Evolutionary conservation across 2,329 filamentous ascomycete species (phyloP), one percentile per base, ranked within the genome.

Genomic region (Ceratocystis diversiconidia): DNA sequence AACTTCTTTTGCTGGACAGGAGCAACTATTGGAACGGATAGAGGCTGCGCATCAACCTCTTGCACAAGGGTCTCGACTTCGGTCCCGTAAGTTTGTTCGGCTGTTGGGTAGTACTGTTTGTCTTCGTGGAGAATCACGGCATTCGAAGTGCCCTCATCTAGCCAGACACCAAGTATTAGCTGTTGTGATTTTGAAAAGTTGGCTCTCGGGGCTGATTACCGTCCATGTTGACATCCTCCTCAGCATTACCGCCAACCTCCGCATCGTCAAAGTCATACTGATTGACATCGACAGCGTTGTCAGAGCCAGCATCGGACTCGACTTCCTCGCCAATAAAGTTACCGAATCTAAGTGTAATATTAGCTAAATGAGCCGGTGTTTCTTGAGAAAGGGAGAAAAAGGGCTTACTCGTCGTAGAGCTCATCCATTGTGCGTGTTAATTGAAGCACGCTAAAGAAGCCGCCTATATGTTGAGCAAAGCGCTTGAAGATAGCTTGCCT

Each of bases 91-190:
- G 96, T 86, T 75, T 99, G 94, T 73, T 92, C 87, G 66, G 94
- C 94, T n/a, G 92, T 96, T 36, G 94, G 94, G 74, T 99, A 99
- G 76, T 99, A 99, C 74, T 97, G 94, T 76, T 99, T 99, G 78
- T 99, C 94, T 80, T 99, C 94, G 77, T 99, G 94, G 59, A 99
- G 83, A 66, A 99, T 83, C n/a, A 99, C 91, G 63, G 94, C 92
- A 75, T 97, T 99, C 4, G 92, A 96, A 2, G 92, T 89, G 15
- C 89, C 91, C 74, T 90, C 85, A 83, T 69, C 69, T 70, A 63
- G n/a, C 43, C 50, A 30, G 36, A 36, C 48, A 63, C 48, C 44
- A 30, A 63, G 46, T 55, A 44, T 66, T 22, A 67, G 66, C 28
- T 22, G 5, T 10, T 17, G 15, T 10, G 15, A 30, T 8, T 22